phyloP scores from a whole-genome alignment of 768 basidiomycete genomes.

The Cystofilobasidium ferigula region DNA sequence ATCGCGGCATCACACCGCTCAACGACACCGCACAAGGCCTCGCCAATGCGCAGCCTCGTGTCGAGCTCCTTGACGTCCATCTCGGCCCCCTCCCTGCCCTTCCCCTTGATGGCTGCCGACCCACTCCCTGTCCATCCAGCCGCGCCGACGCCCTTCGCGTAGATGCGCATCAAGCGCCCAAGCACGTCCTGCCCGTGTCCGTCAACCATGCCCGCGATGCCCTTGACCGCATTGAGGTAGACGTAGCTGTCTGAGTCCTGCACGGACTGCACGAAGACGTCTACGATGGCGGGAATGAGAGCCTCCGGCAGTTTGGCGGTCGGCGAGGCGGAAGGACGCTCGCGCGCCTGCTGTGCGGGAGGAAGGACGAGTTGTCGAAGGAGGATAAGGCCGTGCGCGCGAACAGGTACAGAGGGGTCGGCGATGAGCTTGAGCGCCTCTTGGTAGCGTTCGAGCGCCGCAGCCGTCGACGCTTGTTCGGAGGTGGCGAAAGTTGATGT shows the following conservation, averaged over 20 bases:
- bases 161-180: constrained; percentile 54
- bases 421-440: constrained; percentile 76
- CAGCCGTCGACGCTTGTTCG: not conserved
- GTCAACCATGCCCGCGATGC: constrained; percentile 74
- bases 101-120: constrained; percentile 37
- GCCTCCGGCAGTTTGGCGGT: constrained; percentile 39
- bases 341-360: constrained; percentile 27
- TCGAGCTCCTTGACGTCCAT: constrained; percentile 52
- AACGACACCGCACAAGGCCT: constrained; percentile 70
- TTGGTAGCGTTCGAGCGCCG: constrained; percentile 58
- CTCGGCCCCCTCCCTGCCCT: constrained; percentile 40
- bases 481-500: constrained; percentile 26
- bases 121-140: constrained; percentile 43
- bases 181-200: constrained; percentile 63
- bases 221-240: constrained; percentile 83
- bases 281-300: constrained; percentile 68
- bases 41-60: constrained; percentile 62
- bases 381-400: constrained; percentile 78
- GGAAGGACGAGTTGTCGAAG: constrained; percentile 63
- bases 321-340: constrained; percentile 27
- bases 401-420: constrained; percentile 84
- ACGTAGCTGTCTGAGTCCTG: constrained; percentile 94
- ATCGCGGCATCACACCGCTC: constrained; percentile 60
- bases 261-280: constrained; percentile 71
- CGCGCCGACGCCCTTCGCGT: constrained; percentile 40